These are phyloP conservation scores for Tulasnella sp. DNA, from an alignment of 768 basidiomycete genomes.

Conservation along the genomic window DNA sequence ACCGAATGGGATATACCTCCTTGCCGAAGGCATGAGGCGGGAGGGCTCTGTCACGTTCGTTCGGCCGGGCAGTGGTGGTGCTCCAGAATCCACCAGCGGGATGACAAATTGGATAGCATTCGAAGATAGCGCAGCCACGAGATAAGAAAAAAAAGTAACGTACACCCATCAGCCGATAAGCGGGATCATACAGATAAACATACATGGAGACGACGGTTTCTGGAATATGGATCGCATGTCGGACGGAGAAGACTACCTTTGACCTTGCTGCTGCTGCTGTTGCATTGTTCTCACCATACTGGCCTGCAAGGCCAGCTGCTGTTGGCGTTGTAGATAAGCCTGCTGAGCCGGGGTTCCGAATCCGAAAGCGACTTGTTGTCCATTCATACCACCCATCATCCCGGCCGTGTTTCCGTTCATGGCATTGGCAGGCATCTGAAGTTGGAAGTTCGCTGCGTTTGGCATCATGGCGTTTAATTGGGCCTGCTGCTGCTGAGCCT, in stretches of 20 bases:
- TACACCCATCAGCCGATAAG: background rate
- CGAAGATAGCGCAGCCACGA: background rate
- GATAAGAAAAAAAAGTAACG: background rate
- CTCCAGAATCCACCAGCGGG: background rate
- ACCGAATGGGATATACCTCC: background rate
- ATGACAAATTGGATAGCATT: background rate
- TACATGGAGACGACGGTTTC: background rate
- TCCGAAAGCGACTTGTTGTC: conserved; percentile 15
- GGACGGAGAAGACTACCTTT: background rate
- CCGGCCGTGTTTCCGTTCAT: conserved; percentile 25
- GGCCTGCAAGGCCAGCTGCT: conserved; percentile 11
- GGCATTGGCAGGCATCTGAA: conserved; percentile 18
- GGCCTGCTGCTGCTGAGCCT: conserved; percentile 21
- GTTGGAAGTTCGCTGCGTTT: background rate
- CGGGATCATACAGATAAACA: conserved; percentile 2
- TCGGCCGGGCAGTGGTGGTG: background rate
- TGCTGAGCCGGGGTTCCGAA: conserved; percentile 23
- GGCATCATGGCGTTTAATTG: background rate
- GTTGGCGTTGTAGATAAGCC: conserved; percentile 23
- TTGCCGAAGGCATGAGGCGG: conserved; percentile 3
- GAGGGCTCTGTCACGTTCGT: background rate
- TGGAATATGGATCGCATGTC: background rate
- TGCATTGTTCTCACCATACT: conserved; percentile 20
- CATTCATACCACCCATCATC: conserved; percentile 22
- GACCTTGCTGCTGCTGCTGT: conserved; percentile 8